Evolutionary conservation across 257 asterid genomes (phyloP), one percentile per base, ranked within the genome.

Genomic region (Solanum bukasovii): DNA sequence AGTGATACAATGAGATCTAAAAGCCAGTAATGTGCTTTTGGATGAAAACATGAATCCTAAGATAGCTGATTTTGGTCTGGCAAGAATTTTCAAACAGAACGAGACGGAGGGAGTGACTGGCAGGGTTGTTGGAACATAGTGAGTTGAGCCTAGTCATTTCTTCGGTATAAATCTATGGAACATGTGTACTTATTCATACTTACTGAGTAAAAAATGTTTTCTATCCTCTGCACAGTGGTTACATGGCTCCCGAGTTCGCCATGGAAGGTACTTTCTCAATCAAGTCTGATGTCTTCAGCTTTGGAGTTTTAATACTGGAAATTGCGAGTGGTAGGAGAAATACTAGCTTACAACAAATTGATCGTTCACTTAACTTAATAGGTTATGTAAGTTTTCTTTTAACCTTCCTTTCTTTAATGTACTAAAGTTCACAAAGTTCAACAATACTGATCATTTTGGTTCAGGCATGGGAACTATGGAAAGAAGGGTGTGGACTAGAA

Each of bases 171-270:
- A 23, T 9, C 78, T 88, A 31, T 52, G 61, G 75, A 14, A 20
- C n/a, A 38, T 20, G 6, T 9, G 29, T 16, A 29, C 31, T 0
- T 74, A 14, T 31, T 12, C 25, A 16, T 29, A 70, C 11, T 31
- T 3, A 34, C 20, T 78, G 46, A 34, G 3, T 81, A 0, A 1
- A 9, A 20, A 79, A 79, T 79, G 59, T 40, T n/a, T 44, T 9
- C 16, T 42, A 7, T 79, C 52, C 37, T 13, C 75, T 14, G 35
- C 10, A 29, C 83, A 94, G 96, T 82, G 95, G 98, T 44, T 94
- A 93, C 89, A 93, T 94, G 95, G 93, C 98, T 35, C 96, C 96
- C 0, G 94, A 95, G 90, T 94, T 93, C 23, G 96, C 94, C 0
- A 93, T 92, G 94, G 93, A 94, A 31, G 98, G 98, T 1, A 90